phyloP scores from a whole-genome alignment of 2,329 filamentous ascomycete species.

The Sporothrix luriei region DNA sequence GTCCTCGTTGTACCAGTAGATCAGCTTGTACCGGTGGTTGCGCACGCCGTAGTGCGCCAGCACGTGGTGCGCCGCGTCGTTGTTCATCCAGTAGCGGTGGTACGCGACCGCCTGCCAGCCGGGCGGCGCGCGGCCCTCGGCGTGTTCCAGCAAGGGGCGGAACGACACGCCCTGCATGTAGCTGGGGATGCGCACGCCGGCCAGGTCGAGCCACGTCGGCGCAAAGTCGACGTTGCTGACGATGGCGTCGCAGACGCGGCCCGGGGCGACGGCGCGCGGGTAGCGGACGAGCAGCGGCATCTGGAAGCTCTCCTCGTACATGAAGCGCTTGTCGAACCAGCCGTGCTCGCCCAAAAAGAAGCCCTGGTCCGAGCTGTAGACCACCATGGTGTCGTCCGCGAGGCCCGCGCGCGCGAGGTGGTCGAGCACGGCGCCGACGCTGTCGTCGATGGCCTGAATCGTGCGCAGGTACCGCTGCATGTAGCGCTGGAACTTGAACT shows the following conservation, averaged over 20 bases:
- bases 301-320: constrained; percentile 61
- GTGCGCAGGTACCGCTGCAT: constrained; percentile 59
- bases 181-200: constrained; percentile 47
- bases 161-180: constrained; percentile 13
- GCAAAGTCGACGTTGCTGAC: constrained; percentile 56
- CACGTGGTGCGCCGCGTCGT: constrained; percentile 53
- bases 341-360: constrained; percentile 61
- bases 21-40: constrained; percentile 57
- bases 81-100: constrained; percentile 60
- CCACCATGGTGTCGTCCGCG: constrained; percentile 52
- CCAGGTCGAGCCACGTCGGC: constrained; percentile 53
- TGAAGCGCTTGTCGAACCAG: constrained; percentile 62
- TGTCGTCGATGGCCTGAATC: constrained; percentile 57
- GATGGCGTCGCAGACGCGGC: constrained; percentile 44
- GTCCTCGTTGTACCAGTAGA: constrained; percentile 59
- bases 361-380: constrained; percentile 59
- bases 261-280: constrained; percentile 47
- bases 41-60: constrained; percentile 57
- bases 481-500: constrained; percentile 61
- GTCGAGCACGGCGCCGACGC: constrained; percentile 49
- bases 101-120: not conserved
- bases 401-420: constrained; percentile 36
- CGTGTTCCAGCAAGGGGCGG: not conserved
- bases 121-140: not conserved
- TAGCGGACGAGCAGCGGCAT: constrained; percentile 58